Evolutionary conservation across 176 grass and related monocot genomes (phyloP).

Genomic region (Bolboschoenus planiculmis): DNA sequence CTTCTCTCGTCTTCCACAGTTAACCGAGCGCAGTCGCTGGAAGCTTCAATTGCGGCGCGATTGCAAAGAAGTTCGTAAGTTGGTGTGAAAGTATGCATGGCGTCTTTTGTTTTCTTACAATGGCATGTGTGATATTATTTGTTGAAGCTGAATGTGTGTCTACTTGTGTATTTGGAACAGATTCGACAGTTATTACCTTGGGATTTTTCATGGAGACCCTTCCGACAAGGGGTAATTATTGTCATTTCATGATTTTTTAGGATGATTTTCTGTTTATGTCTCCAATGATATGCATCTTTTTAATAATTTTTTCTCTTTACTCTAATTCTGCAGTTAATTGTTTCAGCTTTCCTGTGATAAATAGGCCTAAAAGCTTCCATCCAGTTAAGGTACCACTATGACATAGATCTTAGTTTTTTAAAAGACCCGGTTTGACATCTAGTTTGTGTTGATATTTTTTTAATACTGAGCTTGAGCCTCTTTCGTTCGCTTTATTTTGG

Average conservation of each 20-base stretch:
- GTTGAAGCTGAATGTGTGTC: not conserved
- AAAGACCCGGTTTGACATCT: not conserved
- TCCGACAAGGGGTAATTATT: constrained; percentile 14
- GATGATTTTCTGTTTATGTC: not conserved
- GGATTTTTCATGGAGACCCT: constrained; percentile 13
- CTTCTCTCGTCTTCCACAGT: too few relatives aligned
- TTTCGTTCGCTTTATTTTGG: not conserved
- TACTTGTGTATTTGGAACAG: not conserved
- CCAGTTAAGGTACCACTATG: constrained; percentile 14
- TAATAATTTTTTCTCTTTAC: constrained; percentile 1
- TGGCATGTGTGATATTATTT: not conserved
- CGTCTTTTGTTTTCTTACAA: not conserved
- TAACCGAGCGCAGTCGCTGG: not conserved
- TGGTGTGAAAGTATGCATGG: not conserved
- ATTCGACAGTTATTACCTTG: not conserved
- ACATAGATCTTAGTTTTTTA: not conserved
- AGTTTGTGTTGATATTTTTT: not conserved
- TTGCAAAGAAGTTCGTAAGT: not conserved
- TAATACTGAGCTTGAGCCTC: not conserved
- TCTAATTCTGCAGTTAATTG: constrained; percentile 20
- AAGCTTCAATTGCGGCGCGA: not conserved
- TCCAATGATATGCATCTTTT: not conserved
- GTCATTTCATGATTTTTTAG: not conserved
- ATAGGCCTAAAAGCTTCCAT: constrained; percentile 1
- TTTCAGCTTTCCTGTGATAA: constrained; percentile 26